Conservation (phyloP, 306 rosid species). For the Gleditsia sinensis region DNA sequence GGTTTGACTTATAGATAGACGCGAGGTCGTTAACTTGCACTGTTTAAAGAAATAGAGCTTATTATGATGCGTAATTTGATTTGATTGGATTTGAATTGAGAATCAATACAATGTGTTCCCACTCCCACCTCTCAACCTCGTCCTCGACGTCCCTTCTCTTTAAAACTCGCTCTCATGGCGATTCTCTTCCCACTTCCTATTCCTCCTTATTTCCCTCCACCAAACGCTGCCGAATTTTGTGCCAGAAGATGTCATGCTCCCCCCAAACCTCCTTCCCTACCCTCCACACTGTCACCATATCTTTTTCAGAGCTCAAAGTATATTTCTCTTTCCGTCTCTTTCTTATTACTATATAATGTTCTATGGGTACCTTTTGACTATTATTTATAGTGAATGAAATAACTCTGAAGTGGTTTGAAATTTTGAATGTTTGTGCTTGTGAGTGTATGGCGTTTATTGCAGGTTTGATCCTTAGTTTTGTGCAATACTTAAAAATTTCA, state of each 20-base stretch:
- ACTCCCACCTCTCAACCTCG: background rate
- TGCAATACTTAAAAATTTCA: background rate
- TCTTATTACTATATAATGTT: background rate
- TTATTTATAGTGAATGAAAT: background rate
- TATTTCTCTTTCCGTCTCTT: constrained; percentile 25
- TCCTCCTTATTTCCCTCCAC: constrained; percentile 22
- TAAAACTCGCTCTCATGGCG: background rate
- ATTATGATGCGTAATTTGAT: background rate
- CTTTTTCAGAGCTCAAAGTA: constrained; percentile 73
- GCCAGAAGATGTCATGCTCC: constrained; percentile 45
- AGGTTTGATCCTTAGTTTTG: constrained; percentile 15
- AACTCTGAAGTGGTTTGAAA: constrained; percentile 14
- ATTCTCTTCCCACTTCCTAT: constrained; percentile 6
- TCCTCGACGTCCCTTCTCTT: background rate
- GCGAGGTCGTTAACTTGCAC: background rate
- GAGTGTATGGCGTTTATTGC: background rate
- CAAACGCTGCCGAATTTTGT: constrained; percentile 39
- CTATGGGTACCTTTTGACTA: background rate
- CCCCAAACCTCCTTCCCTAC: constrained; percentile 52
- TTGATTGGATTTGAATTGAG: constrained; percentile 17
- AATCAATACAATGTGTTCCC: background rate
- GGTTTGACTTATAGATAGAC: background rate
- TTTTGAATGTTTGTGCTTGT: background rate
- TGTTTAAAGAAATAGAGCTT: too few species aligned
- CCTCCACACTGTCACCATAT: constrained; percentile 57